A percentile compares a stretch with the other conserved stretches of the same genome.
These are phyloP conservation scores for Amanita brunnescens DNA, from an alignment of 768 basidiomycete genomes.

Conservation along the genomic window DNA sequence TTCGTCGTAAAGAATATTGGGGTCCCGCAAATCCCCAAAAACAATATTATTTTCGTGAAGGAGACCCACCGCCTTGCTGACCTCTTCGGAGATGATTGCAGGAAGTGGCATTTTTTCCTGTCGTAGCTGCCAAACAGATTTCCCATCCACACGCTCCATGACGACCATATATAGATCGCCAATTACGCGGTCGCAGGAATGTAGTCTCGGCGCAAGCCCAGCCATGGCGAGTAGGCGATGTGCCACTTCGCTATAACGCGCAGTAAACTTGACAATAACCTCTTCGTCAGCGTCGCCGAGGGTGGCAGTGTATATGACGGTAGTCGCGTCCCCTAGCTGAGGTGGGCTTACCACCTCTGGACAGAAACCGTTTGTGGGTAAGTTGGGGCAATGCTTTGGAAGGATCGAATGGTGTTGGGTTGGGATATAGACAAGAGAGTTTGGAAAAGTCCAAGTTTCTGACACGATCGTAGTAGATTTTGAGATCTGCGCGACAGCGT, in stretches of 20 bases:
- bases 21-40: constrained; percentile 21
- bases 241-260: constrained; percentile 13
- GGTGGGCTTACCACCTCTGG: constrained; percentile 8
- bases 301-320: constrained; percentile 14
- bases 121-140: constrained; percentile 11
- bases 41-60: constrained; percentile 16
- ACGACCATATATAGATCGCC: constrained; percentile 15
- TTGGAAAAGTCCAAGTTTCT: constrained; percentile 1
- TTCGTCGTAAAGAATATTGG: constrained; percentile 16
- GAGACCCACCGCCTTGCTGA: constrained; percentile 9
- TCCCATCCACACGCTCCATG: constrained; percentile 12
- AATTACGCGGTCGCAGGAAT: constrained; percentile 12
- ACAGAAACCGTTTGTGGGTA: constrained; percentile 9
- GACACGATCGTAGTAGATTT: constrained; percentile 10
- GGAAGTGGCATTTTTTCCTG: constrained; percentile 18
- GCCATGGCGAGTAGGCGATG: constrained; percentile 12
- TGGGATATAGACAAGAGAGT: constrained; percentile 12
- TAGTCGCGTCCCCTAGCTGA: constrained; percentile 8
- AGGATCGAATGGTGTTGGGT: constrained; percentile 8
- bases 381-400: constrained; percentile 10
- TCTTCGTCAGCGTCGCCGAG: constrained; percentile 9
- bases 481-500: constrained; percentile 1
- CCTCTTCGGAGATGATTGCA: constrained; percentile 8
- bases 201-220: constrained; percentile 13
- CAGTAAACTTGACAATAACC: constrained; percentile 17